A percentile compares a stretch with the other conserved stretches of the same genome.
These are phyloP conservation scores for Eimeria sp. DNA, from an alignment of 169 alveolate species.

Conservation along the genomic window DNA sequence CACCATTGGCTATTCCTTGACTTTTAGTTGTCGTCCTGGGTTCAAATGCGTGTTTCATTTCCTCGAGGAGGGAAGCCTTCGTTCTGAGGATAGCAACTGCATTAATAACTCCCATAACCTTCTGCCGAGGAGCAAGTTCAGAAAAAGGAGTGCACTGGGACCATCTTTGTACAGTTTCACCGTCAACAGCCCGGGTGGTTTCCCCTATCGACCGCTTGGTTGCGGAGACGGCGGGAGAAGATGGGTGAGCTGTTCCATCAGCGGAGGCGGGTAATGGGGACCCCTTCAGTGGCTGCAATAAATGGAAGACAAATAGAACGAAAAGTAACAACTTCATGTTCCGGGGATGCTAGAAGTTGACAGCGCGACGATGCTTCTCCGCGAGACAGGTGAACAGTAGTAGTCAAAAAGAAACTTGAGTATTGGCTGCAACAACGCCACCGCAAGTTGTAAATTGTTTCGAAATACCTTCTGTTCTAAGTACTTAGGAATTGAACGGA, in stretches of 20 bases:
- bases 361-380: neutral
- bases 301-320: neutral
- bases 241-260: neutral
- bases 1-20: neutral
- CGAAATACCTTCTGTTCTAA: neutral
- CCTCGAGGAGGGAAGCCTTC: constrained; percentile 60
- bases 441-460: neutral
- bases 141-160: constrained; percentile 3
- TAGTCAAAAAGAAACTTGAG: neutral
- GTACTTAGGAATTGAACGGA: neutral
- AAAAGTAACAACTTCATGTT: constrained; percentile 29
- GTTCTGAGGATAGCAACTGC: constrained; percentile 52
- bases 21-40: constrained; percentile 19
- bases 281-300: neutral
- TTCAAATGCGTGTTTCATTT: constrained; percentile 57
- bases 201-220: constrained; percentile 25
- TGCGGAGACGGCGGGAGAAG: neutral
- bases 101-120: constrained; percentile 60
- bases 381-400: neutral
- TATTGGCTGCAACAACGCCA: neutral
- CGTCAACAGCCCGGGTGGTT: neutral
- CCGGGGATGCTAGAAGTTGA: neutral
- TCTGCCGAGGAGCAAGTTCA: constrained; percentile 54
- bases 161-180: constrained; percentile 13
- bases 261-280: neutral